Conservation (phyloP, 176 grass and related monocot genomes). For the Eleusine coracana region DNA sequence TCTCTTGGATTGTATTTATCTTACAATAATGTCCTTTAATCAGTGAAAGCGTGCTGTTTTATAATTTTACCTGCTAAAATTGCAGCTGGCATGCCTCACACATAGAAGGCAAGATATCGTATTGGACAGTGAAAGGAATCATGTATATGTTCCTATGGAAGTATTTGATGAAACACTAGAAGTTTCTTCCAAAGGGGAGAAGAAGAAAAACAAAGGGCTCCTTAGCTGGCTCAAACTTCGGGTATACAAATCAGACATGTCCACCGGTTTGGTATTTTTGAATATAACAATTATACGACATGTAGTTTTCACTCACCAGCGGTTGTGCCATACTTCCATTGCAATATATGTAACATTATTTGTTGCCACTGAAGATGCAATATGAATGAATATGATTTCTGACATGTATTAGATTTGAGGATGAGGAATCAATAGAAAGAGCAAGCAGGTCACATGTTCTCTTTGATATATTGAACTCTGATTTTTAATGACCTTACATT, state of each 20-base stretch:
- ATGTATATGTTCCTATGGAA: slow-evolving; percentile 67
- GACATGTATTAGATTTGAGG: not conserved
- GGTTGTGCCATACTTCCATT: slow-evolving; percentile 3
- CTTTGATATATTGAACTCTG: slow-evolving; percentile 19
- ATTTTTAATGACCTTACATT: slow-evolving; percentile 23
- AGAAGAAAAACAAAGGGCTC: slow-evolving; percentile 58
- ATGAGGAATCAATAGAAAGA: slow-evolving; percentile 21
- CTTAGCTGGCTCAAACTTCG: slow-evolving; percentile 78
- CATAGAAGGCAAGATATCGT: slow-evolving; percentile 68
- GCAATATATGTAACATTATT: not conserved
- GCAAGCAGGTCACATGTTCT: not conserved
- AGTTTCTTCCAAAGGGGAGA: slow-evolving; percentile 71
- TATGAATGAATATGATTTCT: slow-evolving; percentile 1
- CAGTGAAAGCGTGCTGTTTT: slow-evolving; percentile 24
- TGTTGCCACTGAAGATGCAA: slow-evolving; percentile 24
- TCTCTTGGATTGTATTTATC: slow-evolving; percentile 30
- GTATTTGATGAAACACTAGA: slow-evolving; percentile 66
- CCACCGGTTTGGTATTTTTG: slow-evolving; percentile 7
- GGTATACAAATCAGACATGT: slow-evolving; percentile 51
- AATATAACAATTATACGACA: not conserved
- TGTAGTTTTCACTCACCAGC: slow-evolving; percentile 23
- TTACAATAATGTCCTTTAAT: slow-evolving; percentile 6
- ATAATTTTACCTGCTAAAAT: slow-evolving; percentile 35
- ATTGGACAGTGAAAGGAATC: slow-evolving; percentile 56
- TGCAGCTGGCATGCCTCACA: slow-evolving; percentile 78